Conservation (phyloP, 495 filamentous ascomycete genomes). For the Cercophora newfieldiana region DNA sequence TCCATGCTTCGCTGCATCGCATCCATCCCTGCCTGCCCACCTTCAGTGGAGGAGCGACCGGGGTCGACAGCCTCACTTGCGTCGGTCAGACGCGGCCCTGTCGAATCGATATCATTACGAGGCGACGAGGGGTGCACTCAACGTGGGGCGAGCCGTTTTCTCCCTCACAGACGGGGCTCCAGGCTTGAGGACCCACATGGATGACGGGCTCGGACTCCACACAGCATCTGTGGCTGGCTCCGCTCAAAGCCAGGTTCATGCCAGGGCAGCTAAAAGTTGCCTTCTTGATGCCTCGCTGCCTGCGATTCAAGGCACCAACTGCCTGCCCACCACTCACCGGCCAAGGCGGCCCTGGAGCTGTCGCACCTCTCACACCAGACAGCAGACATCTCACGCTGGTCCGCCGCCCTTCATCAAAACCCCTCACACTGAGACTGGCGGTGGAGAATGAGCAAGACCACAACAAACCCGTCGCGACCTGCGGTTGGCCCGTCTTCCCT, state of each 20-base stretch:
- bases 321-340: neutral
- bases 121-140: constrained; percentile 26
- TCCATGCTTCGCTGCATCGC: neutral
- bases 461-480: neutral
- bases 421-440: constrained; percentile 9
- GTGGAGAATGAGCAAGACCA: neutral
- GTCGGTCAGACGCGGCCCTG: constrained; percentile 27
- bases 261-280: constrained; percentile 1
- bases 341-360: constrained; percentile 5
- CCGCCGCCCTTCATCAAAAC: constrained; percentile 2
- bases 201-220: neutral
- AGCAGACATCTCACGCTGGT: no score
- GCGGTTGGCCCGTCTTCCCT: neutral
- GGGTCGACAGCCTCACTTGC: constrained; percentile 35
- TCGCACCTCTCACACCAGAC: neutral
- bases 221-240: neutral
- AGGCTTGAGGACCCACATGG: neutral
- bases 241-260: neutral
- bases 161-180: neutral
- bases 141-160: constrained; percentile 16
- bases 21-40: neutral
- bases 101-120: constrained; percentile 28
- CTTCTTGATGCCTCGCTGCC: neutral
- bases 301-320: constrained; percentile 4
- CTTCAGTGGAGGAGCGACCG: constrained; percentile 12